A percentile compares a stretch with the other conserved stretches of the same genome.
Conservation (phyloP, 176 grass and related monocot species). For the bread wheat (Triticum aestivum) region DNA sequence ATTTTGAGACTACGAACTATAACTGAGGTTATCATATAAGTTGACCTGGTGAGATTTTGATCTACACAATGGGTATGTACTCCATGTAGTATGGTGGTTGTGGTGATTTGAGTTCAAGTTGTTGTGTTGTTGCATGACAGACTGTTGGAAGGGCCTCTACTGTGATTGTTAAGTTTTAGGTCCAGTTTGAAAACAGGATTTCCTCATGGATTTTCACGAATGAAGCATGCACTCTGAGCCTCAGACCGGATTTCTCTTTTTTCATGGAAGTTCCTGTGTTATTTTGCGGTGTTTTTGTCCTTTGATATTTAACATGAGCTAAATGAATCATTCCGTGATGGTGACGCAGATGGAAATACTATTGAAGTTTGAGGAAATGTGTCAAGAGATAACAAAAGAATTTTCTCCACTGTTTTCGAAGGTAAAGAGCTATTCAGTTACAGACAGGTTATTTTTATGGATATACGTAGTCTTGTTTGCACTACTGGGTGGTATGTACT, state of each 20-base stretch:
- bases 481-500: background rate
- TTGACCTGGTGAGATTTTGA: background rate
- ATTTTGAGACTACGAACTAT: background rate
- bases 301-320: slow-evolving; percentile 12
- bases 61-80: background rate
- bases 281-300: background rate
- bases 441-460: background rate
- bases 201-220: background rate
- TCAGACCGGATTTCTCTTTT: background rate
- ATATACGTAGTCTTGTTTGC: background rate
- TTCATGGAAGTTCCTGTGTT: background rate
- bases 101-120: background rate
- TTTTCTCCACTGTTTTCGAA: slow-evolving; percentile 68
- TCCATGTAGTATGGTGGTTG: background rate
- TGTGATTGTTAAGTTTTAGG: background rate
- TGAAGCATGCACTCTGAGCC: background rate
- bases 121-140: background rate
- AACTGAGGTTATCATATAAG: background rate
- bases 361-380: slow-evolving; percentile 98
- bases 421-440: slow-evolving; percentile 34
- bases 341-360: slow-evolving; percentile 85
- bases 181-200: background rate
- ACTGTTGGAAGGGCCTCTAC: background rate
- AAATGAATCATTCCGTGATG: slow-evolving; percentile 19
- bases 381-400: slow-evolving; percentile 71